Conservation (phyloP, 1,284 basidiomycete genomes). For the Papiliotrema fonsecae region DNA sequence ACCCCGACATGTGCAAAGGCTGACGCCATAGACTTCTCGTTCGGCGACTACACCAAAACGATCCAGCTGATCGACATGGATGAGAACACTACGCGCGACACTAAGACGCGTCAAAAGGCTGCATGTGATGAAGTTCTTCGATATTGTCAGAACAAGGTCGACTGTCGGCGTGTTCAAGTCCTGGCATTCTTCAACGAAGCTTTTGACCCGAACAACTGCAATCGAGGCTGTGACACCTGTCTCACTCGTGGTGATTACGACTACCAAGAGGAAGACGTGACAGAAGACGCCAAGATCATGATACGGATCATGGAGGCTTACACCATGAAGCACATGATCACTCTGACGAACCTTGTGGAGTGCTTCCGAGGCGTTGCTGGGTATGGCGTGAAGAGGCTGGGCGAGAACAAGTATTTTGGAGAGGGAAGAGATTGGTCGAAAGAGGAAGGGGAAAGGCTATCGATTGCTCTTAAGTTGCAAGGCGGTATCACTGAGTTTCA, state of each 20-base stretch:
- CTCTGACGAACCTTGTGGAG: conserved; percentile 36
- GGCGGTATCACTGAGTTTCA: conserved; percentile 35
- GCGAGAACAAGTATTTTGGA: conserved; percentile 33
- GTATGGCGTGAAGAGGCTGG: conserved; percentile 26
- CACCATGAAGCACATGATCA: conserved; percentile 27
- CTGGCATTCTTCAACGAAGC: conserved; percentile 53
- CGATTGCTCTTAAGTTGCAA: conserved; percentile 42
- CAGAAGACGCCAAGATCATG: conserved; percentile 28
- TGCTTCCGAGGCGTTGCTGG: conserved; percentile 41
- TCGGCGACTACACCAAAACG: conserved; percentile 54
- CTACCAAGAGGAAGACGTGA: conserved; percentile 37
- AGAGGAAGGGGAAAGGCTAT: conserved; percentile 39
- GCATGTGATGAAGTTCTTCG: conserved; percentile 59
- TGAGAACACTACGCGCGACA: conserved; percentile 49
- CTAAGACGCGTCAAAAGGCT: conserved; percentile 58
- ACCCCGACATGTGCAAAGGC: conserved; percentile 30
- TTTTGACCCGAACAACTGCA: conserved; percentile 42
- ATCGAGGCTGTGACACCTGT: conserved; percentile 47
- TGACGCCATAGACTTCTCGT: conserved; percentile 55
- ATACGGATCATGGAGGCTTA: conserved; percentile 36
- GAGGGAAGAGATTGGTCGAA: conserved; percentile 35
- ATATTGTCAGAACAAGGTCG: conserved; percentile 75
- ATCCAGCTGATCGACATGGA: conserved; percentile 57
- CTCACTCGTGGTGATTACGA: conserved; percentile 26
- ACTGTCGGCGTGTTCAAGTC: conserved; percentile 81